Base-by-base conservation (phyloP, 352 stramenopile genomes). In the Phytophthora hibernalis region DNA sequence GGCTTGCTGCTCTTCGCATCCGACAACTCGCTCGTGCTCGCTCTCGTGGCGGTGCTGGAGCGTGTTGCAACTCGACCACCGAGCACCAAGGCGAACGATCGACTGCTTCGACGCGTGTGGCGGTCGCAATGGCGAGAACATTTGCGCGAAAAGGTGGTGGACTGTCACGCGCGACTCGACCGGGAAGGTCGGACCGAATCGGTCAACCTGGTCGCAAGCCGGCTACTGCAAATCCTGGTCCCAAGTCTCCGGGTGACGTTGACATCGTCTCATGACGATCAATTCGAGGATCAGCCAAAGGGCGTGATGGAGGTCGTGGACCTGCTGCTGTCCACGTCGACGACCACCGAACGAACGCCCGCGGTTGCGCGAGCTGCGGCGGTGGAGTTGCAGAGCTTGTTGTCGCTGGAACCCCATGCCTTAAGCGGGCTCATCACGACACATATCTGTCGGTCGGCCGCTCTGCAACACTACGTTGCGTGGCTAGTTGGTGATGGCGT, bases 1-100 rank as follows among this genome's bases (percentile, higher is more conserved):
- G 70, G 48, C 1, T 50, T 74, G 18, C 47, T 75, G 44, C 56
- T 78, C 40, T 78, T 78, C 54, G 52, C 65, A 15, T 48, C 59
- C 26, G 38, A 65, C 40, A 40, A 35, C 0, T 52, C 45, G 51
- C 60, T 78, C 10, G 65, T 74, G 6, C 30, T 44, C 10, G 70
- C 65, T 11, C 45, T 73, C 18, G 65, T 69, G 33, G 65, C 65
- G 6, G 33, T 53, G 18, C 51, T 78, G 35, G 60, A 69, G 52
- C 60, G 61, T 21, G 49, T 49, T n/a, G 68, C 47, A 1, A 33
- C 42, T 10, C 42, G 22, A 5, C 16, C 35, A 37, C 21, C 42
- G 50, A 70, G 30, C 21, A 21, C 54, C n/a, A 28, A 53, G 2
- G 40, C 54, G 48, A 56, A 30, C 28, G 54, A 54, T 13, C 47